Evolutionary conservation across 495 filamentous ascomycete genomes (phyloP).

Genomic region (Aeminium ludgeri): DNA sequence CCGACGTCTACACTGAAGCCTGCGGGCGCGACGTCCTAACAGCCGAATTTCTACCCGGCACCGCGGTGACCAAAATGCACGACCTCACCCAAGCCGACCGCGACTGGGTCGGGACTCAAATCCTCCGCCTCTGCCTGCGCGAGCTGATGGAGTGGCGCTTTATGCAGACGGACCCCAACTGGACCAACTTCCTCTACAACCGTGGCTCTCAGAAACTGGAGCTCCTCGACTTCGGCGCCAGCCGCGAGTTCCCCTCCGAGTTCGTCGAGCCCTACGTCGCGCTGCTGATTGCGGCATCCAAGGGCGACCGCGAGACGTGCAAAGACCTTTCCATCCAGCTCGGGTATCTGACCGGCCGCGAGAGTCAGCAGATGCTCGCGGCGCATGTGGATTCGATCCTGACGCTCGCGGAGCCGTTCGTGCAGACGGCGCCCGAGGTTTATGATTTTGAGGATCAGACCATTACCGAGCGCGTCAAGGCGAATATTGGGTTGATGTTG

Average conservation of each 20-base stretch:
- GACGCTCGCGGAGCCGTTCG: constrained; percentile 84
- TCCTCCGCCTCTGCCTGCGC: constrained; percentile 79
- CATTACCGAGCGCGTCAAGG: constrained; percentile 79
- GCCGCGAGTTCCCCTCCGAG: constrained; percentile 59
- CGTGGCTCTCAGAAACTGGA: constrained; percentile 53
- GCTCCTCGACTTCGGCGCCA: constrained; percentile 90
- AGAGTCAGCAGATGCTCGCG: constrained; percentile 65
- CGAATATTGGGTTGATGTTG: constrained; percentile 81
- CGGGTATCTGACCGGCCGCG: constrained; percentile 83
- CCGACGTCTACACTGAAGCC: constrained; percentile 58
- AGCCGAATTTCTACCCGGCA: constrained; percentile 76
- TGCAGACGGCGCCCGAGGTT: constrained; percentile 52
- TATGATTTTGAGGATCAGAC: constrained; percentile 92
- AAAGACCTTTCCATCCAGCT: constrained; percentile 57
- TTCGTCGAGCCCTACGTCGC: constrained; percentile 68
- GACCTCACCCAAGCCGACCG: constrained; percentile 61
- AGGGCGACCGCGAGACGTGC: constrained; percentile 44
- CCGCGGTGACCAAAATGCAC: constrained; percentile 70
- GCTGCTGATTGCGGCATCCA: constrained; percentile 61
- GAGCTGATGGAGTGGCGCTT: constrained; percentile 87
- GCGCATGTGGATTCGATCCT: constrained; percentile 70
- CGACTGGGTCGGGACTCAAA: constrained; percentile 87
- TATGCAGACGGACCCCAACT: constrained; percentile 99
- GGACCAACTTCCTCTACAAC: constrained; percentile 99
- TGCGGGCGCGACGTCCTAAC: constrained; percentile 78